Conservation (phyloP, 768 basidiomycete genomes). For the Lactarius trivialis region DNA sequence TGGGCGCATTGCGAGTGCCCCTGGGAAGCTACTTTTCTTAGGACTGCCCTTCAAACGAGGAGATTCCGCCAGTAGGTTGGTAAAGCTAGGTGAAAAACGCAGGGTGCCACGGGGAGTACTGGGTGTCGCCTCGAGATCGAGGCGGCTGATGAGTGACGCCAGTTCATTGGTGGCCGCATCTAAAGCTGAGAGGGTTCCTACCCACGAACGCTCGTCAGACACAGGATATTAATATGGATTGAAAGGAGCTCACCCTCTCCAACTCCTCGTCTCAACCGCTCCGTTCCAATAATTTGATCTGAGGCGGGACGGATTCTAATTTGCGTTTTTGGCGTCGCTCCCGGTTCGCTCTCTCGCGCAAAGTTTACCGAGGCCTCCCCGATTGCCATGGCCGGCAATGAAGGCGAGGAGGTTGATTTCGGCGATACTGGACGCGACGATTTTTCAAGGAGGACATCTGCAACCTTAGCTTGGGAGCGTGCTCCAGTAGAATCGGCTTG, state of each 20-base stretch:
- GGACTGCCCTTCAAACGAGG: constrained; percentile 30
- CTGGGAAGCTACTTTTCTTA: constrained; percentile 30
- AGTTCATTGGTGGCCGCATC: constrained; percentile 78
- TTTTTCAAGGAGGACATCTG: constrained; percentile 49
- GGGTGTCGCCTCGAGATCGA: constrained; percentile 79
- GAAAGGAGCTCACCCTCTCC: constrained; percentile 40
- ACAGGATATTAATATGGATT: not conserved
- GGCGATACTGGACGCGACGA: constrained; percentile 13
- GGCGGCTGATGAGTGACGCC: constrained; percentile 67
- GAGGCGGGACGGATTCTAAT: constrained; percentile 52
- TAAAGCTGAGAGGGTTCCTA: constrained; percentile 61
- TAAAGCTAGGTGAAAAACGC: constrained; percentile 23
- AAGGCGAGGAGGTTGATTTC: constrained; percentile 4
- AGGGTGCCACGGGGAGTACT: constrained; percentile 38
- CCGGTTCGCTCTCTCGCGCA: constrained; percentile 22
- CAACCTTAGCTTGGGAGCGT: constrained; percentile 46
- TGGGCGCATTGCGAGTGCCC: constrained; percentile 29
- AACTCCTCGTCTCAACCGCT: constrained; percentile 44
- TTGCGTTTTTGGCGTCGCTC: constrained; percentile 35
- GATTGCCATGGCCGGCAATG: constrained; percentile 34
- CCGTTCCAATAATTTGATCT: constrained; percentile 50
- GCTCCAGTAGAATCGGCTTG: constrained; percentile 41
- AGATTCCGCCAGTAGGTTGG: constrained; percentile 22
- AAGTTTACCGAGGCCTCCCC: constrained; percentile 48
- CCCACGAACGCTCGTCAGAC: constrained; percentile 4